Base-by-base conservation (phyloP, 371 early-diverging fungal genomes). In the Chytridium lagenaria region DNA sequence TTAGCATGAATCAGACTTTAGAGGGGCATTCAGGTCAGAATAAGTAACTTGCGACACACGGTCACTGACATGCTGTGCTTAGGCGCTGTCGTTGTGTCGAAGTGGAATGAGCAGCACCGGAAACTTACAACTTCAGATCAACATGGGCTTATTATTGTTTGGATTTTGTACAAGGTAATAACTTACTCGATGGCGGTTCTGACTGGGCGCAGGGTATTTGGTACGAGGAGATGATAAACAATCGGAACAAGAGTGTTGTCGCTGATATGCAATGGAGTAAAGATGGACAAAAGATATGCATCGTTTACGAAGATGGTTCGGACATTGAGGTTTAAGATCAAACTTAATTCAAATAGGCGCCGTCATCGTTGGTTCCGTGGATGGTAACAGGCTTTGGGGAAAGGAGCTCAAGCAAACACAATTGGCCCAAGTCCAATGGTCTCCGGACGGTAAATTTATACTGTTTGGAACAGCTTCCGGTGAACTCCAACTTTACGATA, bases 191-290 rank as follows among this genome's bases (percentile, higher is more conserved):
- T 44, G 34, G 44, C 44, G 44, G 19, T 83, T 40, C 74, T 83
- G 7, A 80, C 72, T 37, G 77, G 12, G 19, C 44, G 19, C 44
- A 66, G 61, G 59, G 50, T 31, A 59, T 59, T 51, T 37, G 73
- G 78, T 81, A 86, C 69, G 87, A 86, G 76, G 88, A 86, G 74
- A 87, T 87, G 87, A 84, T 87, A 76, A 87, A 87, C 71, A 86
- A 87, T 71, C 72, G 87, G 12, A 84, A 83, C 77, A 86, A 86
- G 64, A 80, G 81, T 52, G 75, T 81, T 10, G 88, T 87, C 1
- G 74, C 83, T 19, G 84, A 81, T 68, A 84, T 87, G 83, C 78
- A 81, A 50, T 88, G 88, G 88, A 81, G 81, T 68, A 75, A 75
- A 26, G 79, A 79, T n/a, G 88, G 88, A 0, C 70, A 78, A 33